A percentile compares a stretch with the other conserved stretches of the same genome.
These are phyloP conservation scores for Bruguiera gymnorhiza DNA, from an alignment of 345 rosid species.

Conservation along the genomic window DNA sequence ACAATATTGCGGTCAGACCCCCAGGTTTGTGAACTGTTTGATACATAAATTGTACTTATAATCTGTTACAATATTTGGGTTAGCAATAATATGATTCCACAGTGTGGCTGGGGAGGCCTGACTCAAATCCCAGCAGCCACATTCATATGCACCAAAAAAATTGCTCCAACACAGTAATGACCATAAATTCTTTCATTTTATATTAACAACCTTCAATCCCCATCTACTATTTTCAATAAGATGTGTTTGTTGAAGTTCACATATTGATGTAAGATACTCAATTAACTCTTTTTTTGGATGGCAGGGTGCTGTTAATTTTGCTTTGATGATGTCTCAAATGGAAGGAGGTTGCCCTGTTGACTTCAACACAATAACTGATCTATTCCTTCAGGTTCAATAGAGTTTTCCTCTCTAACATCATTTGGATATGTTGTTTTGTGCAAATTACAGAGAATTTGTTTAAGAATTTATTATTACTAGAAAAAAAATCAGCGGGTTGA, in stretches of 20 bases:
- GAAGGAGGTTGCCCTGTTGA: slow-evolving; percentile 99
- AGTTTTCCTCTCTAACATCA: neutral
- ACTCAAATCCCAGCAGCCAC: too few relatives aligned
- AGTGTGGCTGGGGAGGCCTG: too few relatives aligned
- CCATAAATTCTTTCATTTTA: neutral
- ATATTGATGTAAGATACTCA: neutral
- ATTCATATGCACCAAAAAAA: too few relatives aligned
- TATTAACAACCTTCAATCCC: neutral
- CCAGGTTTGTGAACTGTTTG: slow-evolving; percentile 53
- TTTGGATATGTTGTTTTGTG: neutral
- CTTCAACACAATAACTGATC: slow-evolving; percentile 95
- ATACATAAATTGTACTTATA: too few relatives aligned
- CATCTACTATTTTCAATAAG: neutral
- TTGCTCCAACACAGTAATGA: neutral
- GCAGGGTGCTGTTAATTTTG: slow-evolving; percentile 98
- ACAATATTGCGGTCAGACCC: slow-evolving; percentile 97
- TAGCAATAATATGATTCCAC: too few relatives aligned
- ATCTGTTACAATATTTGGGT: too few relatives aligned
- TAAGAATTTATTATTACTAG: neutral
- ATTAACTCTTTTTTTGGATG: slow-evolving; percentile 6
- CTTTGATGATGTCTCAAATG: slow-evolving; percentile 99
- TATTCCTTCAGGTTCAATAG: slow-evolving; percentile 85
- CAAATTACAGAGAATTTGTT: neutral
- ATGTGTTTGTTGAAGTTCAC: neutral
- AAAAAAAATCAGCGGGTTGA: neutral